A percentile compares a stretch with the other conserved stretches of the same genome.
phyloP scores from a whole-genome alignment of 2,329 filamentous ascomycete genomes.

The Cadophora malorum region DNA sequence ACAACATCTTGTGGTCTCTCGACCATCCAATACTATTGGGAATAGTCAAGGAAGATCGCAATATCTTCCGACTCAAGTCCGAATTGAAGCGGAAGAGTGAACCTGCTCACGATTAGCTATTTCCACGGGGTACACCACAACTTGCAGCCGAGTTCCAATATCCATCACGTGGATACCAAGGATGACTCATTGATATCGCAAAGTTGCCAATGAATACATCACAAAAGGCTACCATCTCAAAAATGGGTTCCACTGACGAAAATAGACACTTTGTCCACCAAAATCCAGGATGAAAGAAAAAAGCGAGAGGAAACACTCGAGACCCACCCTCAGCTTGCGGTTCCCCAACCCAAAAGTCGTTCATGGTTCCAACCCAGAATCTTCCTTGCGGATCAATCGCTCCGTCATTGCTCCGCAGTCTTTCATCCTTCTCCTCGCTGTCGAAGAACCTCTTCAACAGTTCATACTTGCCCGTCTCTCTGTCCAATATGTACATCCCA shows the following conservation, averaged over 20 bases:
- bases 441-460: slow-evolving; percentile 58
- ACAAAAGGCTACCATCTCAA: not conserved
- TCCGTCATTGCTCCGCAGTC: slow-evolving; percentile 80
- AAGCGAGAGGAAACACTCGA: slow-evolving; percentile 4
- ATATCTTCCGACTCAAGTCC: slow-evolving; percentile 62
- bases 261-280: not conserved
- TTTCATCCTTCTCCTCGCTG: slow-evolving; percentile 42
- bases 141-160: not conserved
- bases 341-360: slow-evolving; percentile 64
- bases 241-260: not conserved
- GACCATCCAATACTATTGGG: slow-evolving; percentile 89
- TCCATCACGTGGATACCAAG: not conserved
- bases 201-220: not conserved
- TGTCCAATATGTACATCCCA: slow-evolving; percentile 80
- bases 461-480: slow-evolving; percentile 60
- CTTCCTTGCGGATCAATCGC: slow-evolving; percentile 79
- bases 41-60: slow-evolving; percentile 72
- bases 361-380: slow-evolving; percentile 89
- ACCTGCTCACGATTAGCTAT: slow-evolving; percentile 53
- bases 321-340: slow-evolving; percentile 46
- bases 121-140: not conserved
- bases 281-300: not conserved
- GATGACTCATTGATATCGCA: not conserved
- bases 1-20: slow-evolving; percentile 67
- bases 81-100: slow-evolving; percentile 75